Evolutionary conservation across 192 early-diverging fungal genomes (phyloP), one percentile per base, ranked within the genome.

Genomic region (Mortierella hygrophila): DNA sequence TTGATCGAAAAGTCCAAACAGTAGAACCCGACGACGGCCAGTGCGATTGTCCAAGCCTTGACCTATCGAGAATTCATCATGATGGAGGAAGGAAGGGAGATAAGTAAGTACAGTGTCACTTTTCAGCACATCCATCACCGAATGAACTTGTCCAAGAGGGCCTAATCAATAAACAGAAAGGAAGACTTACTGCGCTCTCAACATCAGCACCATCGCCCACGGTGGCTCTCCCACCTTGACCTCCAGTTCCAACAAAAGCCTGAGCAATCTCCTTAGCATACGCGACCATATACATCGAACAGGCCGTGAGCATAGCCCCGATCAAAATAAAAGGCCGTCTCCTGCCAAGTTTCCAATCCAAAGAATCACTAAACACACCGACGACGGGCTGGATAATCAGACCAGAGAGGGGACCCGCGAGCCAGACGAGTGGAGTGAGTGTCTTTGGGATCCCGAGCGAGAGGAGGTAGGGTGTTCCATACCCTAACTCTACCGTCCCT

Each of bases 1-100:
- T 99, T 99, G 76, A 99, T 91, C 0, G 96, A 93, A 89, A 99
- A 98, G 88, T 99, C 98, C 29, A 99, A 83, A n/a, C 93, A 87
- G 78, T 97, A 99, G 80, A 99, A 98, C 15, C 93, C 93, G 11
- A 91, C 20, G 6, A 99, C 96, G 29, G 97, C 97, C 38, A 95
- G 87, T 44, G 90, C 83, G 47, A 96, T 93, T 2, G 94, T 90
- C 72, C 89, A 78, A 80, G 73, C 82, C 79, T 90, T 87, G 29
- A 73, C 47, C 82, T 83, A 79, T 55, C 18, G 46, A 7, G 35
- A 47, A 54, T 32, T 71, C 46, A 40, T 69, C 29, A 18, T 41
- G n/a, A 37, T 37, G 16, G n/a, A 57, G n/a, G 23, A 26, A 3
- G 8, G 20, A 44, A 18, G 16, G 16, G 35, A 41, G 29, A 16